Evolutionary conservation across 164 flowering plant species (phyloP).

Genomic region (Buxus sempervirens): DNA sequence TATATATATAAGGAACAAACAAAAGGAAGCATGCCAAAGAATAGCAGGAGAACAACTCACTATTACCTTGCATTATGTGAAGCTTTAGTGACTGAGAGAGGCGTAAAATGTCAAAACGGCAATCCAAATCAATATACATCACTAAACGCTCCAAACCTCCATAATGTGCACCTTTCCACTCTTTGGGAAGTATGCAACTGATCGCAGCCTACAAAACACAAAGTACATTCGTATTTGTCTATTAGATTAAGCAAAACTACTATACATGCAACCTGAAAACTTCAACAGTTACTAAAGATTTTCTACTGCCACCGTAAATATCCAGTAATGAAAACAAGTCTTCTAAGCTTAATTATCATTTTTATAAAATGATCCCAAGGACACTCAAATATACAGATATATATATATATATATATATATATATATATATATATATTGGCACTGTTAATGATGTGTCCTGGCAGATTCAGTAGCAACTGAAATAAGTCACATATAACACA

Average conservation of each 20-base stretch:
- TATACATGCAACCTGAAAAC: neutral
- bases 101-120: conserved; percentile 61
- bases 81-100: conserved; percentile 41
- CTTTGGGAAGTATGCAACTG: conserved; percentile 63
- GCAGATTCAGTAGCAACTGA: neutral
- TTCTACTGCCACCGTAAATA: too few relatives aligned
- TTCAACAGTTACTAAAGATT: neutral
- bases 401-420: too few relatives aligned
- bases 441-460: neutral
- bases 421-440: too few relatives aligned
- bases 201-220: conserved; percentile 48
- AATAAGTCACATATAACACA: neutral
- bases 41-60: conserved; percentile 14
- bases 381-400: neutral
- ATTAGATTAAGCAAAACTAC: neutral
- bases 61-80: conserved; percentile 32
- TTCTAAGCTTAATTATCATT: neutral
- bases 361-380: neutral
- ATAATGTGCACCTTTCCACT: conserved; percentile 62
- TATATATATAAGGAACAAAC: neutral
- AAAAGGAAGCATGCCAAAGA: neutral
- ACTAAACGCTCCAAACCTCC: conserved; percentile 65
- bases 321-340: neutral
- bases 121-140: conserved; percentile 67
- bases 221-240: neutral